Percentiles rank a stretch among this genome's conserved stretches.
These are phyloP conservation scores for Exidia glandulosa DNA, from an alignment of 768 basidiomycete species.

Conservation along the genomic window DNA sequence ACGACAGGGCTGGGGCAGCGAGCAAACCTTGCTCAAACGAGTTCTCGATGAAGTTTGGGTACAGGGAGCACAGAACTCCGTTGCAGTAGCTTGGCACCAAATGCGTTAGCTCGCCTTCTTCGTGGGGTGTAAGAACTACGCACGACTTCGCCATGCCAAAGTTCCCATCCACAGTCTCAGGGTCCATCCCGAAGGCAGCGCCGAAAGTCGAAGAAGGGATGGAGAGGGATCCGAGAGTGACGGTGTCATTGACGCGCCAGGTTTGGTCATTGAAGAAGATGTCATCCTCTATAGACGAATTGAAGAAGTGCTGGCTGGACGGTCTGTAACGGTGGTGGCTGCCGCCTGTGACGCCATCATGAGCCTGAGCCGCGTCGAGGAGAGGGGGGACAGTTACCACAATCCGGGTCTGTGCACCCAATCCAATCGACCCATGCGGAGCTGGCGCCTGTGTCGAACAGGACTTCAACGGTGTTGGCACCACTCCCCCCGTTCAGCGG, in stretches of 20 bases:
- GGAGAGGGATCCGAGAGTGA: not conserved
- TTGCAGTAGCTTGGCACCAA: not conserved
- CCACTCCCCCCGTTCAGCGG: not conserved
- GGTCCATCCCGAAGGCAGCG: not conserved
- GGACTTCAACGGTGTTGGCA: not conserved
- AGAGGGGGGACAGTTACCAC: not conserved
- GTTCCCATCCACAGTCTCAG: not conserved
- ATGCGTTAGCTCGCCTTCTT: too few relatives aligned
- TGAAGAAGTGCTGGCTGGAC: not conserved
- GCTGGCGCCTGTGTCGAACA: conserved; percentile 3
- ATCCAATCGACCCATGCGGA: conserved; percentile 1
- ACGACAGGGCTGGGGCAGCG: not conserved
- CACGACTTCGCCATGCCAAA: conserved; percentile 3
- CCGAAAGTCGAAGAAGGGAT: conserved; percentile 1
- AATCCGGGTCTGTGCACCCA: not conserved
- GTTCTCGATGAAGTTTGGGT: conserved; percentile 4
- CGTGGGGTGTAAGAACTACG: not conserved
- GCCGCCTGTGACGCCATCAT: not conserved
- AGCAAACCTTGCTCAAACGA: not conserved
- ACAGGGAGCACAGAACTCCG: not conserved
- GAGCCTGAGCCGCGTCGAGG: not conserved
- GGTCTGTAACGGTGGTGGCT: not conserved
- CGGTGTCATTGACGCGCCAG: conserved; percentile 3
- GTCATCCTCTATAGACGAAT: not conserved
- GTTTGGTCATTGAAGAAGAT: not conserved